Evolutionary conservation across 2,329 filamentous ascomycete genomes (phyloP).

Genomic region (Colletotrichum liaoningense): DNA sequence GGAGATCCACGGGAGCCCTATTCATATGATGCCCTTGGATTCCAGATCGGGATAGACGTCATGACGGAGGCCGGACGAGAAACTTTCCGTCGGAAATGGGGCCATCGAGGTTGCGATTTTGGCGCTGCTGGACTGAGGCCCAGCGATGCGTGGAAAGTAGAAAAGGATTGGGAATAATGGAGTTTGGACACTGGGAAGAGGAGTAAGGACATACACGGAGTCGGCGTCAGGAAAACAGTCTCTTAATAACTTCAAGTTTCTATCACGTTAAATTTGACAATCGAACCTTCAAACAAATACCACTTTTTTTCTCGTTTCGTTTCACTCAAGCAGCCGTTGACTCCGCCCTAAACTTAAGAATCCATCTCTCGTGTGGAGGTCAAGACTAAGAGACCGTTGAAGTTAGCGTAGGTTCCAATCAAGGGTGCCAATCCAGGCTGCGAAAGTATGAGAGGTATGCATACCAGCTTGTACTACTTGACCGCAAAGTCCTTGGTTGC

Average conservation of each 20-base stretch:
- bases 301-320: not conserved
- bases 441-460: too few relatives aligned
- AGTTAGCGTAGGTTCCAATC: too few relatives aligned
- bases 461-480: too few relatives aligned
- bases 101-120: slow-evolving; percentile 56
- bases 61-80: slow-evolving; percentile 57
- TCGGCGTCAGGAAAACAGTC: not conserved
- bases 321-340: too few relatives aligned
- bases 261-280: not conserved
- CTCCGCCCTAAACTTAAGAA: too few relatives aligned
- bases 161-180: slow-evolving; percentile 50
- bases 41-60: slow-evolving; percentile 56
- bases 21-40: slow-evolving; percentile 59
- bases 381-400: too few relatives aligned
- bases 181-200: not conserved
- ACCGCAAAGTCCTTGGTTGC: too few relatives aligned
- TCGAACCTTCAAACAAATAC: not conserved
- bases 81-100: slow-evolving; percentile 58
- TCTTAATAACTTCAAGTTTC: not conserved
- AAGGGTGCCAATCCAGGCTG: too few relatives aligned
- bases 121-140: slow-evolving; percentile 47
- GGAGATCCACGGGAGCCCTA: slow-evolving; percentile 62
- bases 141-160: slow-evolving; percentile 59
- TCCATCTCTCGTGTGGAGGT: too few relatives aligned
- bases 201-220: not conserved